Evolutionary conservation across 352 stramenopile species (phyloP), one percentile per base, ranked within the genome.

Genomic region (Phytopythium boreale): DNA sequence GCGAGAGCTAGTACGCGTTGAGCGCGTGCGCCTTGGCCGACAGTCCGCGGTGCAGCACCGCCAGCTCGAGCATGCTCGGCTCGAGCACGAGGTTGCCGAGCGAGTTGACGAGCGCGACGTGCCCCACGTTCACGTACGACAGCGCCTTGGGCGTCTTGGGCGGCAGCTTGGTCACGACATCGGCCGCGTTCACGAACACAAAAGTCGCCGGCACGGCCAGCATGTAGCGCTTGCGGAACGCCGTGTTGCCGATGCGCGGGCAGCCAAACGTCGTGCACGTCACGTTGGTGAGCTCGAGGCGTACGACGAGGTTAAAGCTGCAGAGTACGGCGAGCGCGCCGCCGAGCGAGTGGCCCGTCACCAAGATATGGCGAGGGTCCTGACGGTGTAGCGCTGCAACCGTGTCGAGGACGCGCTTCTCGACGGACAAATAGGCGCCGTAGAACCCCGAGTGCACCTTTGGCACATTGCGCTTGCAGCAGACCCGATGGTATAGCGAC

Each of bases 391-490:
- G 47, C 11, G 52, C 36, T 26, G 62, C 61, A 10, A 82, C 56
- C 0, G 27, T 55, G 4, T 53, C 52, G 10, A 84, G 61, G 2
- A 84, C 76, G 15, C 61, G 62, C 31, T 66, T 62, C 10, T 73
- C 63, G 0, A 84, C 73, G 0, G 73, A 73, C 41, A 70, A 26
- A 31, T 79, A 84, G 11, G 76, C 76, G 4, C 57, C 34, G 47
- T 79, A 82, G 52, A 84, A 84, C 0, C 76, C 76, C 12, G 66
- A 77, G 51, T 82, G 76, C 2, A 84, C 76, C 53, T 71, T 72
- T 4, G 76, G 76, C 19, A 66, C 29, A 46, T 80, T 70, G 22
- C 66, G 64, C 27, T 76, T 80, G 57, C 73, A 81, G 2, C 63
- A 34, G 0, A 81, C 6, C 2, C 68, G 46, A 59, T 81, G 62